These are phyloP conservation scores for Kwoniella dendrophila DNA, from an alignment of 768 basidiomycete species.

Conservation along the genomic window DNA sequence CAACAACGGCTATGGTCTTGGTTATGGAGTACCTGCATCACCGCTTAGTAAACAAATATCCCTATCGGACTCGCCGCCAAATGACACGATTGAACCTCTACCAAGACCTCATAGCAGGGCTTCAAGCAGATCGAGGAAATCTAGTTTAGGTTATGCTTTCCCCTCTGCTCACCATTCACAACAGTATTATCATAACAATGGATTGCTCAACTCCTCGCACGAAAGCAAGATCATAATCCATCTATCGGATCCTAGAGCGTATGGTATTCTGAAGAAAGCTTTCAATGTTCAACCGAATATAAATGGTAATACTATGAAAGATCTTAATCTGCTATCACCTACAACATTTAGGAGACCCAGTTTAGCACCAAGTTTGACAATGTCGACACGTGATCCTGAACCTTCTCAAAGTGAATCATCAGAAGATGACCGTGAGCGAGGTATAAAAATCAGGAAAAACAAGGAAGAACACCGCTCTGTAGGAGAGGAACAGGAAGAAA, in stretches of 20 bases:
- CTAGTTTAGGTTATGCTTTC: slow-evolving; percentile 1
- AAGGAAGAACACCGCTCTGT: slow-evolving; percentile 7
- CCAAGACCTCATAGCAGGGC: slow-evolving; percentile 6
- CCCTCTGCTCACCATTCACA: neutral
- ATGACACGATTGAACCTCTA: neutral
- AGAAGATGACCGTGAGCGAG: slow-evolving; percentile 2
- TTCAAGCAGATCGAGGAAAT: slow-evolving; percentile 17
- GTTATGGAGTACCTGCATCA: slow-evolving; percentile 9
- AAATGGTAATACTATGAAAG: slow-evolving; percentile 3
- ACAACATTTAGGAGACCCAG: slow-evolving; percentile 18
- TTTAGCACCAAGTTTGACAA: slow-evolving; percentile 17
- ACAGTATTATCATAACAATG: neutral
- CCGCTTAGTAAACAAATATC: slow-evolving; percentile 28
- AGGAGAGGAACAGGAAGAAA: slow-evolving; percentile 30
- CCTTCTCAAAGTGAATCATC: neutral
- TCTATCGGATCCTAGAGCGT: slow-evolving; percentile 27
- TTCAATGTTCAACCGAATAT: slow-evolving; percentile 21
- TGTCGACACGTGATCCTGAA: slow-evolving; percentile 5
- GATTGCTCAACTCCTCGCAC: neutral
- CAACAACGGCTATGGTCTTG: neutral
- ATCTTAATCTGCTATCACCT: slow-evolving; percentile 14
- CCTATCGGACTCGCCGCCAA: slow-evolving; percentile 12
- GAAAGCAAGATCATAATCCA: slow-evolving; percentile 21
- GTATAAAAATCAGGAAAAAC: neutral
- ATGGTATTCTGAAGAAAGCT: slow-evolving; percentile 19